A percentile compares a stretch with the other conserved stretches of the same genome.
These are phyloP conservation scores for Diaporthe nobilis DNA, from an alignment of 2,329 filamentous ascomycete genomes.

Conservation along the genomic window DNA sequence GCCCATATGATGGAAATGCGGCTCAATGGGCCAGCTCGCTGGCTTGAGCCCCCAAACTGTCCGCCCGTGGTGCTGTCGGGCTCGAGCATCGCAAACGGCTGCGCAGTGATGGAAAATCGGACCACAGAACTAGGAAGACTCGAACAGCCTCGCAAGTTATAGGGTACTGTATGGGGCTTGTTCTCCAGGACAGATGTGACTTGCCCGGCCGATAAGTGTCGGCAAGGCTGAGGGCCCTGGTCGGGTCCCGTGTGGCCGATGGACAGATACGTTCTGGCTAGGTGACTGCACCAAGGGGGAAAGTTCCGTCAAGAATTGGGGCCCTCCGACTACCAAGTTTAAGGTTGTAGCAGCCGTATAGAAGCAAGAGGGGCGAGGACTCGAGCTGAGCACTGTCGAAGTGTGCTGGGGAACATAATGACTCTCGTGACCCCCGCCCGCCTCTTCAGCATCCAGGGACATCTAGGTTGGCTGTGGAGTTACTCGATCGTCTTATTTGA, in stretches of 20 bases:
- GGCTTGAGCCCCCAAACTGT: neutral
- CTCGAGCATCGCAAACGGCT: neutral
- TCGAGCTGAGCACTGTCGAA: neutral
- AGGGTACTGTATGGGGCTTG: too few relatives aligned
- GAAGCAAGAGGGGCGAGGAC: neutral
- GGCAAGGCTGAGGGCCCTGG: neutral
- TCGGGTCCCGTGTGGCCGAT: neutral
- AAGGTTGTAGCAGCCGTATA: too few relatives aligned
- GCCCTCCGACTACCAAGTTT: accelerated
- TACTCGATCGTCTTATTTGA: too few relatives aligned
- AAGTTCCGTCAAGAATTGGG: neutral
- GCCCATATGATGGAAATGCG: neutral
- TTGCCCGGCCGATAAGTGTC: neutral
- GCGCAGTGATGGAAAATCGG: neutral
- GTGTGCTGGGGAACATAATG: neutral
- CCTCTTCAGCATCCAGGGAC: too few relatives aligned
- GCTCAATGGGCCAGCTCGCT: neutral
- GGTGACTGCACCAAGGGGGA: accelerated
- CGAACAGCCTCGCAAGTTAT: accelerated
- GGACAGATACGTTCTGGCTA: neutral
- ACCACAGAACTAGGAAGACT: accelerated
- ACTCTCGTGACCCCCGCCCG: neutral
- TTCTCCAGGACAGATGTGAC: neutral
- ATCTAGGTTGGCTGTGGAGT: too few relatives aligned
- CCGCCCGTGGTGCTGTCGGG: neutral